Evolutionary conservation across 2,329 filamentous ascomycete genomes (phyloP).

Genomic region (Colletotrichum sp.): DNA sequence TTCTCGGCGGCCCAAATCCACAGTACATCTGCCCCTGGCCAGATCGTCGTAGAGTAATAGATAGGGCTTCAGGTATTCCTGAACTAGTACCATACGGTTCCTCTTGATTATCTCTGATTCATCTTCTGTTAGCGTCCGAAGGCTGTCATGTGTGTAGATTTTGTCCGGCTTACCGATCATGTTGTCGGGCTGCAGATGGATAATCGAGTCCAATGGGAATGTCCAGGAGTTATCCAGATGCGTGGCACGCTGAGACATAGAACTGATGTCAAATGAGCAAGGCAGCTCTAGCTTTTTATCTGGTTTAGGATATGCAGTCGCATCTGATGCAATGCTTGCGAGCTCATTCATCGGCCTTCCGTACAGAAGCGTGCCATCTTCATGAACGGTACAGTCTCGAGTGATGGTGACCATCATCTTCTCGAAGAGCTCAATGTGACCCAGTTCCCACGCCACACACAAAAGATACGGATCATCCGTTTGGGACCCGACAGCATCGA

Average conservation of each 20-base stretch:
- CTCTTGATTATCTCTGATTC: not conserved
- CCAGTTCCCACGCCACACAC: not conserved
- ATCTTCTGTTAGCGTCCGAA: not conserved
- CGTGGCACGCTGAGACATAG: not conserved
- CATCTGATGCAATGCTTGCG: not conserved
- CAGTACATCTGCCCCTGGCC: not conserved
- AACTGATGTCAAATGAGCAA: not conserved
- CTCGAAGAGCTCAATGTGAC: not conserved
- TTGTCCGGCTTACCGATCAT: not conserved
- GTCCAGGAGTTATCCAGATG: not conserved
- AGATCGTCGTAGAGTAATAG: not conserved
- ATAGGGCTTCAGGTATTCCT: not conserved
- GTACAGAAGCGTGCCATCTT: not conserved
- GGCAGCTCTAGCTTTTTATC: not conserved
- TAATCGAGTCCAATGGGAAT: not conserved
- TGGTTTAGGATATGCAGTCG: not conserved
- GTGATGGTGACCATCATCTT: not conserved
- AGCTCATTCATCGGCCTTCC: not conserved
- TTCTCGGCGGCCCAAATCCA: not conserved
- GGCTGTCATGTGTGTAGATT: accelerated
- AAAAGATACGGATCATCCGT: not conserved
- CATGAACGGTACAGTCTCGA: not conserved
- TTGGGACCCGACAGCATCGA: not conserved
- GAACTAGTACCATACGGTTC: not conserved
- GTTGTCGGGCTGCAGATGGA: not conserved